These are phyloP conservation scores for Talaromyces trachyspermus DNA, from an alignment of 495 filamentous ascomycete species.

Conservation along the genomic window DNA sequence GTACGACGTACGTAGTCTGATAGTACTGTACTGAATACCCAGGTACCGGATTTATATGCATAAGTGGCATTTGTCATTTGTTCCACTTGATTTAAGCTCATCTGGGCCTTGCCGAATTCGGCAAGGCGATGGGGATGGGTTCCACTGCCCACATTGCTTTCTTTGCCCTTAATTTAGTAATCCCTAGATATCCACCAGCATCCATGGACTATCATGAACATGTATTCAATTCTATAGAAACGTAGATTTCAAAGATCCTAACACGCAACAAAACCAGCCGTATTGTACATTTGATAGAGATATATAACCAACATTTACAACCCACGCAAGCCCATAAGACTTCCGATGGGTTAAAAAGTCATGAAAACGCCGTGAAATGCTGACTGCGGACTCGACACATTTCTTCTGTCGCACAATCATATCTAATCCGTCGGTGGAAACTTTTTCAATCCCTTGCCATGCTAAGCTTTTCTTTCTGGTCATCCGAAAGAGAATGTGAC, in stretches of 20 bases:
- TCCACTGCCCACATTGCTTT: not conserved
- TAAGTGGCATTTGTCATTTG: no score
- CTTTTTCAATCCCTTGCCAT: no score
- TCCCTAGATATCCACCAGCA: not conserved
- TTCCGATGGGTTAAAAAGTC: slow-evolving; percentile 1
- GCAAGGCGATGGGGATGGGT: not conserved
- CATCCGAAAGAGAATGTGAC: no score
- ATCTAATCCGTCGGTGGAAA: not conserved
- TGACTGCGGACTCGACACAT: not conserved
- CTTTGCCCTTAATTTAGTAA: no score
- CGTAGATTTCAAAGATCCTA: not conserved
- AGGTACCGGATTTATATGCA: no score
- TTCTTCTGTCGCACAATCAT: not conserved
- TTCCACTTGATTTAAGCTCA: slow-evolving; percentile 3
- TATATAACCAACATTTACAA: not conserved
- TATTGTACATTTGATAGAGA: not conserved
- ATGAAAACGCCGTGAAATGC: slow-evolving; percentile 5
- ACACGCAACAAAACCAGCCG: not conserved
- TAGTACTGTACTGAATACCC: no score
- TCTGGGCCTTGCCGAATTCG: not conserved
- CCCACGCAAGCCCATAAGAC: not conserved
- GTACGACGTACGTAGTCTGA: no score
- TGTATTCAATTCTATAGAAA: not conserved
- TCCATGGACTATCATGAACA: no score
- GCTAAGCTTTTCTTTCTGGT: no score